Conservation (phyloP, 495 filamentous ascomycete species). For the Friedmanniomyces simplex region DNA sequence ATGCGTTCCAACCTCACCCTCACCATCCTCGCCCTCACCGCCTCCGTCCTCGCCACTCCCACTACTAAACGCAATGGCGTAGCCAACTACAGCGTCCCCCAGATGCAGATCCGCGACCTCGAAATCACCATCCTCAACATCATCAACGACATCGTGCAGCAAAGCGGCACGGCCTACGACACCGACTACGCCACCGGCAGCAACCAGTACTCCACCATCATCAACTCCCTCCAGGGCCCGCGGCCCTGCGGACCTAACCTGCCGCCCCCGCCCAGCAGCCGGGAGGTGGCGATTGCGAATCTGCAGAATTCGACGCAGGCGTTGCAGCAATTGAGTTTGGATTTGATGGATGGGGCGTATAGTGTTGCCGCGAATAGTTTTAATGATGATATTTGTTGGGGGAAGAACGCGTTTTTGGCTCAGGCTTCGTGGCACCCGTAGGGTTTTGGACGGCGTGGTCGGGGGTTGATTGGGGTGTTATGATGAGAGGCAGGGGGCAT, state of each 20-base stretch:
- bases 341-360: not conserved
- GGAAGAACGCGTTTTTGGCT: not conserved
- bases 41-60: not conserved
- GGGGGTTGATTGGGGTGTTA: too few species aligned
- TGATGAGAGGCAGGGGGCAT: too few species aligned
- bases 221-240: conserved; percentile 1
- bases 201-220: not conserved
- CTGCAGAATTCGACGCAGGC: not conserved
- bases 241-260: not conserved
- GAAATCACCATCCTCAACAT: conserved; percentile 6
- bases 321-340: not conserved
- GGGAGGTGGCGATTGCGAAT: not conserved
- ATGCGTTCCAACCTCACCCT: conserved; percentile 2
- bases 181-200: not conserved
- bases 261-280: not conserved
- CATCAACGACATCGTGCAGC: conserved; percentile 8
- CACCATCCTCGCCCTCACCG: not conserved
- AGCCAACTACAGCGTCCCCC: not conserved
- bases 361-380: not conserved
- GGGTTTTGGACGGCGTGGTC: too few species aligned
- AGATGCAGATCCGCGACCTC: conserved; percentile 6
- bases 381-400: not conserved
- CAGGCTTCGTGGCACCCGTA: not conserved
- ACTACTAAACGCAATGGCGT: not conserved
- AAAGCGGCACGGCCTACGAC: not conserved